A percentile compares a stretch with the other conserved stretches of the same genome.
Conservation (phyloP, 345 rosid genomes). For the Syzygium jambos region DNA sequence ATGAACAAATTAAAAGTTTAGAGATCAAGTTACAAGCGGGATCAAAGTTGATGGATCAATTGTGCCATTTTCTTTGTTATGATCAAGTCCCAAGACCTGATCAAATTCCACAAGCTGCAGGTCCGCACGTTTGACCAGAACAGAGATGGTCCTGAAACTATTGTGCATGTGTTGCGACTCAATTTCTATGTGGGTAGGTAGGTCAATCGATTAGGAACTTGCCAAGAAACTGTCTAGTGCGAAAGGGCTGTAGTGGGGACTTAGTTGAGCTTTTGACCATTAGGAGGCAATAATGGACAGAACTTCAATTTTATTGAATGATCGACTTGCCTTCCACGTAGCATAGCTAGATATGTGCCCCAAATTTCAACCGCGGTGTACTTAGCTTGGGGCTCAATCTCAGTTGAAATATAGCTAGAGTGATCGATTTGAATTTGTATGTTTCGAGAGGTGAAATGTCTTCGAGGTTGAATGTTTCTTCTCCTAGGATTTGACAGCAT, state of each 20-base stretch:
- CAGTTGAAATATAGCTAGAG: neutral
- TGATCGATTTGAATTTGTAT: neutral
- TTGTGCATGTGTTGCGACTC: neutral
- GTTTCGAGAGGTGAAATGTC: neutral
- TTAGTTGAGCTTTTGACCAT: neutral
- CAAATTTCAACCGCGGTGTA: neutral
- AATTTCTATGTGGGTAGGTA: neutral
- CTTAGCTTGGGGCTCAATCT: neutral
- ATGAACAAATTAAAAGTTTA: neutral
- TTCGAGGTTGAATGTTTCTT: neutral
- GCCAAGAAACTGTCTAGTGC: neutral
- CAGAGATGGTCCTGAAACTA: neutral
- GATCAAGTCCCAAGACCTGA: neutral
- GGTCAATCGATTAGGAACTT: neutral
- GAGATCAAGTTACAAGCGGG: accelerated
- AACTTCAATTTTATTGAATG: neutral
- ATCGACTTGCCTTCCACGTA: neutral
- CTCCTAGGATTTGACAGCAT: neutral
- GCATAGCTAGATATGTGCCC: neutral
- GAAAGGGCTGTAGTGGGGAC: neutral
- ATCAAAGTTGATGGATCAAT: accelerated
- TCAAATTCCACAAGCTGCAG: neutral
- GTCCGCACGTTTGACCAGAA: neutral
- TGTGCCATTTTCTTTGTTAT: neutral
- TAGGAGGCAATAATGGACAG: neutral